phyloP scores from a whole-genome alignment of 768 basidiomycete genomes.

The Mrakia hoshinonis region DNA sequence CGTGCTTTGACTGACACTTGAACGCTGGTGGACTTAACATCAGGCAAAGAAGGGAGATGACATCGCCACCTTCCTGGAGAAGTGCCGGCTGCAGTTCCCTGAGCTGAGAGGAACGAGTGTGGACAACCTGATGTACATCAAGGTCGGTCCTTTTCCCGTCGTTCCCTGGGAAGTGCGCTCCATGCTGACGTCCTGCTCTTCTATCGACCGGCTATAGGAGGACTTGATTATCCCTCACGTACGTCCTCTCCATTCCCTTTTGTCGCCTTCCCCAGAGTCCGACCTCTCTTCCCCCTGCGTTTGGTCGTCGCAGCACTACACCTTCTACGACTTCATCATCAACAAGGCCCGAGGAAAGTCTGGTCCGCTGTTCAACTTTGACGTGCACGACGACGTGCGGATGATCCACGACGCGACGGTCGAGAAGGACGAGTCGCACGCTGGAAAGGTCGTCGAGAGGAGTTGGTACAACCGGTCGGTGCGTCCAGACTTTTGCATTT shows the following conservation, averaged over 20 bases:
- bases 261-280: not conserved
- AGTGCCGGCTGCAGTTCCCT: conserved; percentile 84
- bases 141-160: conserved; percentile 42
- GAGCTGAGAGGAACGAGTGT: conserved; percentile 81
- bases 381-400: conserved; percentile 97
- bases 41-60: conserved; percentile 78
- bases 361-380: conserved; percentile 94
- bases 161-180: too few relatives aligned
- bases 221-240: conserved; percentile 96
- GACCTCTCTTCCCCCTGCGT: not conserved
- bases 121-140: conserved; percentile 98
- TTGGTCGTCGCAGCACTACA: conserved; percentile 20
- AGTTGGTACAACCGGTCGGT: conserved; percentile 82
- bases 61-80: conserved; percentile 77
- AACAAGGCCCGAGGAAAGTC: conserved; percentile 98
- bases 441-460: conserved; percentile 94
- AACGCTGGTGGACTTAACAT: not conserved
- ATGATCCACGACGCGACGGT: conserved; percentile 85
- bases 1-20: not conserved
- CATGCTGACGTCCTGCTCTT: too few relatives aligned
- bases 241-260: conserved; percentile 36
- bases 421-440: conserved; percentile 94
- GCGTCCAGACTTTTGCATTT: not conserved
- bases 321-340: conserved; percentile 60
- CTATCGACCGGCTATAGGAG: too few relatives aligned